Percentiles rank a stretch among this genome's conserved stretches.
phyloP scores from a whole-genome alignment of 345 rosid genomes.

The Luvunga scandens region DNA sequence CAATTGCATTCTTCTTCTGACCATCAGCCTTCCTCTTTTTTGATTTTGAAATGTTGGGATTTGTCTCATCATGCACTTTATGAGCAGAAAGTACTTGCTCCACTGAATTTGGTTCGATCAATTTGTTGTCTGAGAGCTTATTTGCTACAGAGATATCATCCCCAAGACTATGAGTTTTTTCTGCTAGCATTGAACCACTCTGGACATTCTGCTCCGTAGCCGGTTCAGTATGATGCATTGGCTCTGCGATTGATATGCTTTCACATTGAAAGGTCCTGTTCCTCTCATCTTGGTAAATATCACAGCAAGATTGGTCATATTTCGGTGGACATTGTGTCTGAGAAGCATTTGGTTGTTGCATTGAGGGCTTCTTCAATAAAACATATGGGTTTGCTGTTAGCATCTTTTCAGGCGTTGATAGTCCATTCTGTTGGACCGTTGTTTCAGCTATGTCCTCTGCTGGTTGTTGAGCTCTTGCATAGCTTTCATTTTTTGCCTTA shows the following conservation, averaged over 20 bases:
- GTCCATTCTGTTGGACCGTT: constrained; percentile 23
- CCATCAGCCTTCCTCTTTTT: constrained; percentile 41
- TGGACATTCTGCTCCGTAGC: constrained; percentile 25
- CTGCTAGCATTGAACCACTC: constrained; percentile 25
- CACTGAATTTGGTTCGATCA: constrained; percentile 32
- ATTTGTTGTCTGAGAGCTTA: constrained; percentile 27
- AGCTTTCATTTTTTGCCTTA: constrained; percentile 29
- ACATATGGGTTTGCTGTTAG: constrained; percentile 13
- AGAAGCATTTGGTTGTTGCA: constrained; percentile 23
- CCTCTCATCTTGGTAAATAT: constrained; percentile 26
- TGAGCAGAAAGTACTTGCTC: constrained; percentile 27
- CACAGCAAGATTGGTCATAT: constrained; percentile 24
- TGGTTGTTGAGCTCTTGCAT: constrained; percentile 20
- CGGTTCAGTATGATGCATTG: constrained; percentile 27
- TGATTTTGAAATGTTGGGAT: constrained; percentile 34
- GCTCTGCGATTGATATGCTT: constrained; percentile 20
- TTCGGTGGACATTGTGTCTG: constrained; percentile 13
- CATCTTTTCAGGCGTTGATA: constrained; percentile 24
- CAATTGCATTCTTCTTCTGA: constrained; percentile 43
- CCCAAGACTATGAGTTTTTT: constrained; percentile 25
- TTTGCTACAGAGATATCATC: constrained; percentile 26
- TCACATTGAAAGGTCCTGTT: constrained; percentile 29
- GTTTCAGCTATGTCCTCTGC: constrained; percentile 18
- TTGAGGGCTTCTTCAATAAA: constrained; percentile 23
- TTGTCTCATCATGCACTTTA: constrained; percentile 29